These are phyloP conservation scores for Aspergillus carbonarius DNA, from an alignment of 2,329 filamentous ascomycete species.

Conservation along the genomic window DNA sequence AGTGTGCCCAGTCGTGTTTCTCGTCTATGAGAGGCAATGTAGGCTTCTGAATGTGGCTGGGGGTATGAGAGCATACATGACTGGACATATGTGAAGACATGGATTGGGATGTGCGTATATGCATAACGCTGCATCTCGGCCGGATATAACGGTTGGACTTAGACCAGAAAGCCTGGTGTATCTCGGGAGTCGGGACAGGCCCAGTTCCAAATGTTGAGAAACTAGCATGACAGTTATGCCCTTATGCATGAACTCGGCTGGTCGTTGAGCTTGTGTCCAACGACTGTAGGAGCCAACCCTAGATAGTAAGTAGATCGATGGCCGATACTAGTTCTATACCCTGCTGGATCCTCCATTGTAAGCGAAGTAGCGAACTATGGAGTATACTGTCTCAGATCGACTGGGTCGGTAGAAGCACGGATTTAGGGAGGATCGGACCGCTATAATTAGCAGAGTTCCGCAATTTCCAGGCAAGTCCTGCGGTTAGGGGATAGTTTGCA, in stretches of 20 bases:
- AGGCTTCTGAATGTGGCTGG: too few relatives aligned
- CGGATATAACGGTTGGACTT: neutral
- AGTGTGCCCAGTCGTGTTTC: constrained; percentile 11
- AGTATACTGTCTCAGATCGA: neutral
- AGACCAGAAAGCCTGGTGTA: neutral
- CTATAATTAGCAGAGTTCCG: neutral
- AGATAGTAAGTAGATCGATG: neutral
- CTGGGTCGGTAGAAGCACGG: neutral
- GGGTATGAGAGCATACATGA: neutral
- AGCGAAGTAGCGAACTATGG: neutral
- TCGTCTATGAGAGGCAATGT: neutral
- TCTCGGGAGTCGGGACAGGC: neutral
- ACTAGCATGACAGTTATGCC: neutral
- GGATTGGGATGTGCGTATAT: neutral
- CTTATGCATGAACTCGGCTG: neutral
- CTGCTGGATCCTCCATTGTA: neutral
- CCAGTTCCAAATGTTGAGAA: neutral
- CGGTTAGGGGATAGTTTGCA: neutral
- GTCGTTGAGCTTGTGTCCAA: neutral
- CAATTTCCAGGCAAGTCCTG: neutral
- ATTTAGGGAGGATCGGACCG: neutral
- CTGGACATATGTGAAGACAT: neutral
- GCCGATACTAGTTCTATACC: neutral
- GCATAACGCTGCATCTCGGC: neutral
- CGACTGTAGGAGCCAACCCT: neutral